Evolutionary conservation across 257 asterid genomes (phyloP), one percentile per base, ranked within the genome.

Genomic region (Phtheirospermum japonicum): DNA sequence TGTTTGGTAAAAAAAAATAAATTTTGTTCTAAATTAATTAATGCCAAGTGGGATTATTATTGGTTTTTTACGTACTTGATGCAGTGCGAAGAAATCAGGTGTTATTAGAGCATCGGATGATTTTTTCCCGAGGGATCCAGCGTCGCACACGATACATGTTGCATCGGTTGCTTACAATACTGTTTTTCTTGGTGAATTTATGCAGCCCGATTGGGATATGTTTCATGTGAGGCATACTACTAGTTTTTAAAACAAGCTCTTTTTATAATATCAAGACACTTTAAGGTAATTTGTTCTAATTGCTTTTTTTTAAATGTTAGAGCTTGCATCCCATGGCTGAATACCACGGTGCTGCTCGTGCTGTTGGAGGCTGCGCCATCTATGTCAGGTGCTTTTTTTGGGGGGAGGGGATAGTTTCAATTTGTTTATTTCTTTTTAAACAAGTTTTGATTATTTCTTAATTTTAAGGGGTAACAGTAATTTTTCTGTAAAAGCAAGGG

Each of bases 181-280:
- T 60, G 1, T 86, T 59, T 89, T 89, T 61, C 48, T 89, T 3
- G 96, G 96, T 43, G 96, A 89, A 51, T 86, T 89, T 69, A 83
- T 89, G 96, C 90, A 80, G 77, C 95, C 90, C 19, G 96, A 88
- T 76, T 88, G 93, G 96, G 96, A 88, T 71, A 88, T 88, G 95
- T 88, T 88, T 75, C 96, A 83, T 69, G 96, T 89, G 75, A 79
- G 85, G 3, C 10, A 0, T 42, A 42, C 49, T 2, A 54, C 63
- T 58, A 10, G 12, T 16, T 66, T 50, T 60, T 31, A 18, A 13
- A 56, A 26, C 37, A 31, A 54, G 40, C 4, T 61, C 39, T 23
- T 39, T 4, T 58, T 48, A 33, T 51, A 36, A 11, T 13, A 11
- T 56, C 39, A 12, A 58, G 31, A 11, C 50, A 57, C 45, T 36